Evolutionary conservation across 1,284 basidiomycete species (phyloP).

Genomic region (Leccinum subatratum): DNA sequence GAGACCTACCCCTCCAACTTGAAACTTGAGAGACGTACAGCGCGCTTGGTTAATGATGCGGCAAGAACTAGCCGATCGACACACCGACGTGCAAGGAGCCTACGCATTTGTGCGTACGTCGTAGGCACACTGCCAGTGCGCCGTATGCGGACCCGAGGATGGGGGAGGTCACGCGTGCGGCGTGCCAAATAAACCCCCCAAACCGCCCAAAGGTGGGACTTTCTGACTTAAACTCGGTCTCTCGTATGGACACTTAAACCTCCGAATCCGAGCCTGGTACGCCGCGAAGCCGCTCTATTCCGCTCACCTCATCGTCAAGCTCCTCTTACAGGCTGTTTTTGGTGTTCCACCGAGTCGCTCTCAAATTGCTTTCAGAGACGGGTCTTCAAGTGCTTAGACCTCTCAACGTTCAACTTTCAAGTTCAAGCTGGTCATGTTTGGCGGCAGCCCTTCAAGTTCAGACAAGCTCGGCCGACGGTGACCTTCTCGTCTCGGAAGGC

Average conservation of each 20-base stretch:
- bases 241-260: constrained; percentile 16
- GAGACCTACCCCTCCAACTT: too few species aligned
- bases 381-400: constrained; percentile 43
- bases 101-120: too few species aligned
- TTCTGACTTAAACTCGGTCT: neutral
- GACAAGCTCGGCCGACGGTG: constrained; percentile 46
- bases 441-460: constrained; percentile 40
- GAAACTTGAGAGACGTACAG: too few species aligned
- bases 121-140: too few species aligned
- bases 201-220: too few species aligned
- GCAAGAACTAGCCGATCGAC: too few species aligned
- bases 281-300: constrained; percentile 38
- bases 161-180: too few species aligned
- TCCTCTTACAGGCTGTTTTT: constrained; percentile 22
- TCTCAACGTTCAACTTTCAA: constrained; percentile 35
- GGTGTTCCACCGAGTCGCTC: constrained; percentile 18
- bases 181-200: too few species aligned
- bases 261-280: constrained; percentile 36
- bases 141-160: too few species aligned
- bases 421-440: constrained; percentile 48
- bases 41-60: too few species aligned
- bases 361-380: constrained; percentile 48
- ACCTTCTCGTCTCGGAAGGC: constrained; percentile 43
- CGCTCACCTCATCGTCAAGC: constrained; percentile 44
- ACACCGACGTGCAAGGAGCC: too few species aligned